phyloP scores from a whole-genome alignment of 768 basidiomycete genomes.

The Serendipita sp. region DNA sequence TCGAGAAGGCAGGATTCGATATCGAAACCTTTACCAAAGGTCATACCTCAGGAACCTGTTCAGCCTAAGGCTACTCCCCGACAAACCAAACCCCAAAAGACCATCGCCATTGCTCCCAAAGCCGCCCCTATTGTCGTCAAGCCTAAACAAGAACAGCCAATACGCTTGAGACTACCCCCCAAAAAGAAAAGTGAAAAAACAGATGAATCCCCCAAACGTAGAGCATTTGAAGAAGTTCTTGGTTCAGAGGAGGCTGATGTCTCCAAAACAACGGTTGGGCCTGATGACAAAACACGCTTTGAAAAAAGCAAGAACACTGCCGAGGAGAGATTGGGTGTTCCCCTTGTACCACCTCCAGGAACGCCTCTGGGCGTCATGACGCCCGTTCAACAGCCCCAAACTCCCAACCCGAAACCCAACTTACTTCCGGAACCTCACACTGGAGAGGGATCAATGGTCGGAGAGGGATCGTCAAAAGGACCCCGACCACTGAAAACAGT shows the following conservation, averaged over 20 bases:
- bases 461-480: conserved; percentile 18
- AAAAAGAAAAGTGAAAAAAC: conserved; percentile 18
- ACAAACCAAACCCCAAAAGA: background rate
- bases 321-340: conserved; percentile 37
- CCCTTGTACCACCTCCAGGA: conserved; percentile 9
- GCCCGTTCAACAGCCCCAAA: background rate
- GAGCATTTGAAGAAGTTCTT: conserved; percentile 77
- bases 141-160: background rate
- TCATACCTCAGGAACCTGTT: background rate
- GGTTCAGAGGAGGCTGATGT: conserved; percentile 51
- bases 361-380: conserved; percentile 4
- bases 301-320: conserved; percentile 53
- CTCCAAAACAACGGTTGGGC: conserved; percentile 43
- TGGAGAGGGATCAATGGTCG: too few species aligned
- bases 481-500: conserved; percentile 9
- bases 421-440: conserved; percentile 10
- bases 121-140: background rate
- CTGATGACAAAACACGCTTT: conserved; percentile 49
- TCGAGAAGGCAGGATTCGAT: conserved; percentile 8
- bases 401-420: conserved; percentile 16
- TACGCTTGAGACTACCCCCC: background rate
- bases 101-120: background rate
- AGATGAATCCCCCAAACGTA: conserved; percentile 33
- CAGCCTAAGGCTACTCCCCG: too few species aligned
- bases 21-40: conserved; percentile 1